A percentile compares a stretch with the other conserved stretches of the same genome.
These are phyloP conservation scores for Trametes hirsuta DNA, from an alignment of 1,284 basidiomycete species.

Conservation along the genomic window DNA sequence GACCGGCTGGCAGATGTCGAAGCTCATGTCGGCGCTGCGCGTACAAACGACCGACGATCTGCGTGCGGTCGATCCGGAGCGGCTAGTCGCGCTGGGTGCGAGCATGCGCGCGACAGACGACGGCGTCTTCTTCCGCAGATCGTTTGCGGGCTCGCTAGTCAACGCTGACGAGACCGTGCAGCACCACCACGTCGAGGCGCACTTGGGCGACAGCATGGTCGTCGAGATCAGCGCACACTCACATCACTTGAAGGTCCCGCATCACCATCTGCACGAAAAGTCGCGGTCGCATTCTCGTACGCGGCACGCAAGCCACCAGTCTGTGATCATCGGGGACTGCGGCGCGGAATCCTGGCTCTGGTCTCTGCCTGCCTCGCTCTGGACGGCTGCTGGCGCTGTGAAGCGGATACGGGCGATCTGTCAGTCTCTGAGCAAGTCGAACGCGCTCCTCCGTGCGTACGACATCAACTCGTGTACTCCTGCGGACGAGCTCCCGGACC, in stretches of 20 bases:
- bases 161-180: constrained; percentile 36
- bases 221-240: constrained; percentile 31
- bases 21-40: constrained; percentile 57
- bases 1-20: constrained; percentile 68
- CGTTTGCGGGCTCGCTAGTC: constrained; percentile 56
- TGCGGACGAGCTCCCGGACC: constrained; percentile 63
- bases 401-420: constrained; percentile 72
- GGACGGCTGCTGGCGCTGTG: constrained; percentile 61
- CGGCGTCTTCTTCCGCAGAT: constrained; percentile 62
- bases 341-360: constrained; percentile 66
- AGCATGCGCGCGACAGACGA: constrained; percentile 66
- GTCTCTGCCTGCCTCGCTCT: constrained; percentile 58
- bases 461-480: constrained; percentile 65
- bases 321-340: constrained; percentile 75
- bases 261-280: constrained; percentile 30
- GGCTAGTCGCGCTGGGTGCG: constrained; percentile 53
- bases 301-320: constrained; percentile 47
- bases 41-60: constrained; percentile 61
- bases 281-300: constrained; percentile 33
- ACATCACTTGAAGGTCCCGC: constrained; percentile 33
- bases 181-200: constrained; percentile 30
- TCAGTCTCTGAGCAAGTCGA: constrained; percentile 65
- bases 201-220: constrained; percentile 29
- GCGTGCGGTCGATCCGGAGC: constrained; percentile 55
- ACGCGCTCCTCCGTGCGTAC: constrained; percentile 63